Evolutionary conservation across 352 stramenopile species (phyloP), one percentile per base, ranked within the genome.

Genomic region (Phytophthora parvispora): DNA sequence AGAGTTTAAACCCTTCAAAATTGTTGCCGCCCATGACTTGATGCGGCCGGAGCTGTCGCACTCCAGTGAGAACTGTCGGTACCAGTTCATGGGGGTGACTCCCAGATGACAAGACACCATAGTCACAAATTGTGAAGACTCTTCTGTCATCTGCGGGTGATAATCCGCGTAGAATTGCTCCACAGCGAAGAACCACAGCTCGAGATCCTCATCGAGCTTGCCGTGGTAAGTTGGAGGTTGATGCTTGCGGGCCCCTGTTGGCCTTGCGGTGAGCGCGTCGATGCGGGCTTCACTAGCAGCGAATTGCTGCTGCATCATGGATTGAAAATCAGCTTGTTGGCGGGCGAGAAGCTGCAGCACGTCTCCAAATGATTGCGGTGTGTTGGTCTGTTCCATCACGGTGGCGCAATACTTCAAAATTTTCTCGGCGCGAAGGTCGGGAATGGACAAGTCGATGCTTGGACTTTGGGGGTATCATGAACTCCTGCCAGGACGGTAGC

Each of bases 151-250:
- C 12, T 45, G 20, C n/a, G 8, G 42, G 31, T 55, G 43, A 16
- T 56, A 64, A 32, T 64, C 43, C 10, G 56, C n/a, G 31, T 64
- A 56, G 20, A 40, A 48, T 7, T 49, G 57, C 18, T 48, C 42
- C 5, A 64, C 24, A 10, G 53, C 36, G 10, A 56, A 56, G 25
- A 64, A 56, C 6, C 57, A 36, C 3, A 64, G 29, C 20, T 64
- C 43, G 13, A 55, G 29, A 22, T 40, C 45, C 9, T 56, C 45
- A 4, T 4, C 29, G 13, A 64, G 15, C 24, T 36, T 49, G 29
- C 31, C 43, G 28, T 56, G 7, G 15, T 40, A 56, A 1, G n/a
- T 38, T 12, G 45, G 43, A 0, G 31, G 57, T 7, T 64, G 28
- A 3, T 6, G 6, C 25, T 12, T 32, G 8, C 27, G 24, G 20